phyloP scores from a whole-genome alignment of 148 eudicot genomes.

The Dysphania ambrosioides region DNA sequence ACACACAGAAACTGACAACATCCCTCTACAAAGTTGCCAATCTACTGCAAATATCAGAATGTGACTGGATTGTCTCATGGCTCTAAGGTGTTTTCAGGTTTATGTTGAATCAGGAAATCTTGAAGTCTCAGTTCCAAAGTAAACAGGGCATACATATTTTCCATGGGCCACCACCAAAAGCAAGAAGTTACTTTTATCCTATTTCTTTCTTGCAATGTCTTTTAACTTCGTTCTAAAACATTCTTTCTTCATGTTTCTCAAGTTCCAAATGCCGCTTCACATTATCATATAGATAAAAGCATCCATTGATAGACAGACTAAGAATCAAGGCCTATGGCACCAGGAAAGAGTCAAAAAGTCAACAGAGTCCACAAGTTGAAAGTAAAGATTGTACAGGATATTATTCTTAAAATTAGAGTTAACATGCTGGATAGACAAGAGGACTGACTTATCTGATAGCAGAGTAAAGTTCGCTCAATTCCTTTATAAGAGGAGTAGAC shows the following conservation, averaged over 20 bases:
- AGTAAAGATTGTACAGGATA: no score
- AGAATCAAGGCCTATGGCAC: neutral
- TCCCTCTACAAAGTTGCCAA: neutral
- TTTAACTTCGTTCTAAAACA: neutral
- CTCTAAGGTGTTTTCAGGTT: neutral
- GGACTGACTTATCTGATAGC: neutral
- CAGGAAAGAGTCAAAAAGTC: neutral
- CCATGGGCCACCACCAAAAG: neutral
- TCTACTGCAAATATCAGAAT: neutral
- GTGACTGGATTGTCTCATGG: neutral
- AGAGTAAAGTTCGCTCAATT: neutral
- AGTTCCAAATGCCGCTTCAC: neutral
- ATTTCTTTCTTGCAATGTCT: neutral
- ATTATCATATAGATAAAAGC: neutral
- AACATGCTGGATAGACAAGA: neutral
- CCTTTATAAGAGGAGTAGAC: neutral
- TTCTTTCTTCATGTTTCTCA: neutral
- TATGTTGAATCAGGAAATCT: neutral
- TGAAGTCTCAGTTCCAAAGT: neutral
- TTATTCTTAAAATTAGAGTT: no score
- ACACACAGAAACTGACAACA: neutral
- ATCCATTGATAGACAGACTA: neutral
- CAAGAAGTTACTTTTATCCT: neutral
- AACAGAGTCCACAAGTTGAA: neutral
- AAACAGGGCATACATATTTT: neutral